Percentiles rank a stretch among this genome's conserved stretches.
Evolutionary conservation across 495 filamentous ascomycete species (phyloP).

Genomic region (Penicillium coprophilum): DNA sequence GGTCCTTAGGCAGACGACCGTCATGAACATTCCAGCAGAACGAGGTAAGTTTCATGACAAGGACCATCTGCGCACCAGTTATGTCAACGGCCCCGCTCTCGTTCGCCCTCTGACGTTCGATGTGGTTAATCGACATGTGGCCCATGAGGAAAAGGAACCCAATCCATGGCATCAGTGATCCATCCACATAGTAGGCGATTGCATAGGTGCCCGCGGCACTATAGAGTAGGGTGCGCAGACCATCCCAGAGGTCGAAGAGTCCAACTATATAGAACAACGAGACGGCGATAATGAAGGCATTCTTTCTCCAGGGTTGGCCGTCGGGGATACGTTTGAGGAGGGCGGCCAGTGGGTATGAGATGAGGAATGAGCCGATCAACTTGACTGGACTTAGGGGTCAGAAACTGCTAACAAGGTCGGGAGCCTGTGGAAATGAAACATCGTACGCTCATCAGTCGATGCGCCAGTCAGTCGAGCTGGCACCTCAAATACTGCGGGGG

Average conservation of each 20-base stretch:
- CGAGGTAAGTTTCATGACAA: slow-evolving; percentile 95
- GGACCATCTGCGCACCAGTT: slow-evolving; percentile 95
- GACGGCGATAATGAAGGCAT: slow-evolving; percentile 77
- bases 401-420: slow-evolving; percentile 6
- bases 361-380: slow-evolving; percentile 83
- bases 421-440: not conserved
- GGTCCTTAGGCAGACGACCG: slow-evolving; percentile 72
- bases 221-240: slow-evolving; percentile 74
- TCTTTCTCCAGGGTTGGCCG: slow-evolving; percentile 79
- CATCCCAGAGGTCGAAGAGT: slow-evolving; percentile 92
- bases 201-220: slow-evolving; percentile 76
- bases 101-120: slow-evolving; percentile 70
- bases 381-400: slow-evolving; percentile 64
- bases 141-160: slow-evolving; percentile 93
- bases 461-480: slow-evolving; percentile 65
- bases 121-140: slow-evolving; percentile 89
- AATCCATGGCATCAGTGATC: slow-evolving; percentile 98
- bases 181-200: slow-evolving; percentile 80
- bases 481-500: slow-evolving; percentile 67
- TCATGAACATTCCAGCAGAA: slow-evolving; percentile 99
- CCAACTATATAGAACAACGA: slow-evolving; percentile 90
- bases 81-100: slow-evolving; percentile 73
- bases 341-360: slow-evolving; percentile 90
- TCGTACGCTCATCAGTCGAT: slow-evolving; percentile 81
- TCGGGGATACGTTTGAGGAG: slow-evolving; percentile 91